Conservation (phyloP, 495 filamentous ascomycete genomes). For the Polyplosphaeria fusca region DNA sequence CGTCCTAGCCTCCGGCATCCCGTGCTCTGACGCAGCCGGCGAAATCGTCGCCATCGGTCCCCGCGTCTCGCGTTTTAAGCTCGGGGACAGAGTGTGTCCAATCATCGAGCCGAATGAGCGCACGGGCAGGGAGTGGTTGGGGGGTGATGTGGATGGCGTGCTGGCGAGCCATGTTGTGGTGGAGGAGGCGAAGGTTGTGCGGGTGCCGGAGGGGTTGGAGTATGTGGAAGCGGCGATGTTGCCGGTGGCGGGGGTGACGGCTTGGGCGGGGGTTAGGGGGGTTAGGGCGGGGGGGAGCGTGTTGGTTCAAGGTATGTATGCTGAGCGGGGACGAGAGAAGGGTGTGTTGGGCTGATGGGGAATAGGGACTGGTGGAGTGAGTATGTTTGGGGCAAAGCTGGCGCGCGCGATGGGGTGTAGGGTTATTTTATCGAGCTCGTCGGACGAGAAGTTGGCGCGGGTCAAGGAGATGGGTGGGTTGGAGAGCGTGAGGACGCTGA, state of each 20-base stretch:
- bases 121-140: constrained; percentile 40
- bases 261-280: constrained; percentile 43
- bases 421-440: constrained; percentile 43
- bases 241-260: constrained; percentile 45
- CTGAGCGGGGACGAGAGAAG: too few relatives aligned
- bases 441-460: constrained; percentile 39
- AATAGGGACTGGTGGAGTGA: constrained; percentile 44
- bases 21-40: constrained; percentile 42
- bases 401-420: constrained; percentile 38
- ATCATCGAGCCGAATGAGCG: constrained; percentile 37
- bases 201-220: constrained; percentile 38
- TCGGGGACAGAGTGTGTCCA: constrained; percentile 40
- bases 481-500: constrained; percentile 36
- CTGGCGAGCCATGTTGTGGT: constrained; percentile 42
- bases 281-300: constrained; percentile 42
- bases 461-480: constrained; percentile 26
- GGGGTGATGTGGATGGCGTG: constrained; percentile 43
- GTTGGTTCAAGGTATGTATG: constrained; percentile 45
- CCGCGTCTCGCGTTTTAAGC: constrained; percentile 30
- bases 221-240: constrained; percentile 39
- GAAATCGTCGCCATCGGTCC: constrained; percentile 42
- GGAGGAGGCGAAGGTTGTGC: constrained; percentile 35
- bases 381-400: constrained; percentile 42
- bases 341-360: too few relatives aligned
- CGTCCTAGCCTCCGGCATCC: constrained; percentile 38